Evolutionary conservation across 371 early-diverging fungal genomes (phyloP), one percentile per base, ranked within the genome.

Genomic region (Rhizopus delemar): DNA sequence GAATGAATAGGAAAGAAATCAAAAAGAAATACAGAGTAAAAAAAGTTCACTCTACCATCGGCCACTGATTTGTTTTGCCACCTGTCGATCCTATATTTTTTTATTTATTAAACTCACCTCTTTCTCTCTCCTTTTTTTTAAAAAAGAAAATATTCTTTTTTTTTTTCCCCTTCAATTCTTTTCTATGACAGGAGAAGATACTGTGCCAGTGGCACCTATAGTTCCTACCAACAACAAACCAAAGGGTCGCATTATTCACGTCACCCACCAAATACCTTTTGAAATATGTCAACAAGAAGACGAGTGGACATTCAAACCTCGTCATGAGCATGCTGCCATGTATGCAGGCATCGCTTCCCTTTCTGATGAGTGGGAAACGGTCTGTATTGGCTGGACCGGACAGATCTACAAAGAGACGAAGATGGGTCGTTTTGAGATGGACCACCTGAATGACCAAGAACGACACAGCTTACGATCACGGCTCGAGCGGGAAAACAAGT

Each of bases 301-400:
- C 22, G 22, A 22, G 22, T 22, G 22, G 22, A 1, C 22, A 22
- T 22, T 22, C 22, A 22, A 22, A 22, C 22, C 22, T 22, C 22
- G 22, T 22, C 22, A 22, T 22, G 28, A 7, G 45, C 93, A 91
- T 66, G 78, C 86, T 15, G 92, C 93, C 32, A 84, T 93, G 74
- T 90, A 88, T 60, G 75, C 87, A 28, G 92, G 91, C 38, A 83
- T 92, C 35, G 63, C 71, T 36, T 84, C 88, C 0, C 68, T 90
- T 8, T 50, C 46, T 13, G 70, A 75, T 5, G 71, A 75, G 16
- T 75, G 80, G 62, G 80, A 84, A 38, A 81, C 74, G 16, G 49
- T 86, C 38, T 83, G 85, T 60, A 77, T 92, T 60, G 92, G 91
- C 31, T 89, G 86, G 83, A 70, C 81, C 12, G 92, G 90, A 5